Evolutionary conservation across 108 stramenopile species (phyloP), one percentile per base, ranked within the genome.

Genomic region (Cylindrotheca closterium): DNA sequence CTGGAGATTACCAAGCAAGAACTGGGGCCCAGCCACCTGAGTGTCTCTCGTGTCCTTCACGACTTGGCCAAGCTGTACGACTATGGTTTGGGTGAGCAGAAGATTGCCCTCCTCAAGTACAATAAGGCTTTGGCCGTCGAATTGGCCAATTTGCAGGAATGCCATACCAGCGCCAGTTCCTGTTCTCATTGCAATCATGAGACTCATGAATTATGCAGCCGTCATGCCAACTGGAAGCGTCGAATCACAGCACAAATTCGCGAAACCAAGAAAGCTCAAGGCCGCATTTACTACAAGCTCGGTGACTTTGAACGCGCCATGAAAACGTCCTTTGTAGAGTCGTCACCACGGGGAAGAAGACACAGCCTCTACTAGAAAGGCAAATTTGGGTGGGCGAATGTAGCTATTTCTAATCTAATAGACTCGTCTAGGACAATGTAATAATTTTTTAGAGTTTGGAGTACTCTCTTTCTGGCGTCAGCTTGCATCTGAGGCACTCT

Each of bases 301-400:
- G 75, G 75, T 22, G 65, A 77, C 51, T 77, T 77, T 61, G 64
- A 65, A 26, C 63, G 51, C 46, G 75, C 75, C 0, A 29, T 77
- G 52, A 46, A 55, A 59, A 60, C 75, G 7, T 67, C 65, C 3
- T 57, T 67, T 57, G n/a, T n/a, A n/a, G 65, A 57, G 7, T 51
- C 51, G 5, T 51, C 37, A 42, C 37, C 37, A 42, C 10, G 37
- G 15, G 37, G 37, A n/a, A n/a, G n/a, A n/a, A n/a, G n/a, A n/a
- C n/a, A n/a, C n/a, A n/a, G n/a, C n/a, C n/a, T n/a, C n/a, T n/a
- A n/a, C n/a, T n/a, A n/a, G n/a, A n/a, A n/a, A n/a, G n/a, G n/a
- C n/a, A n/a, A n/a, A n/a, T n/a, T n/a, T n/a, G n/a, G n/a, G n/a
- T n/a, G n/a, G n/a, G n/a, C n/a, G n/a, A n/a, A n/a, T n/a, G n/a